phyloP scores from a whole-genome alignment of 1,284 basidiomycete species.

The Apiotrichum akiyoshidainum region DNA sequence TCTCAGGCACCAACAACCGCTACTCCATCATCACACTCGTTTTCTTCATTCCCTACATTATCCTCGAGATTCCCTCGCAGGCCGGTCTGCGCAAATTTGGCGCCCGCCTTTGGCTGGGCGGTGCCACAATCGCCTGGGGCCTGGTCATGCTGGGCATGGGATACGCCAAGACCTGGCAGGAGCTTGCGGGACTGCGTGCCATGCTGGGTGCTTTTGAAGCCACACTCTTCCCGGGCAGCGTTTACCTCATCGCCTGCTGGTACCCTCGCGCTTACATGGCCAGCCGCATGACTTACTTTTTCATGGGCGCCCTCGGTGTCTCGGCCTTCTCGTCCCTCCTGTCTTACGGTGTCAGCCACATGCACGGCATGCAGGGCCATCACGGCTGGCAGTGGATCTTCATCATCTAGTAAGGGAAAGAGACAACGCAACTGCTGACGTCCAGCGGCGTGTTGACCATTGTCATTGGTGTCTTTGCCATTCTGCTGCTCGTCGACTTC shows the following conservation, averaged over 20 bases:
- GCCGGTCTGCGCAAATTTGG: slow-evolving; percentile 5
- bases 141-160: slow-evolving; percentile 42
- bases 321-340: slow-evolving; percentile 22
- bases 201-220: slow-evolving; percentile 50
- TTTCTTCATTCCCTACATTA: slow-evolving; percentile 49
- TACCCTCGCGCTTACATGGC: slow-evolving; percentile 53
- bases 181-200: slow-evolving; percentile 48
- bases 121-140: slow-evolving; percentile 40
- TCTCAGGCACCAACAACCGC: slow-evolving; percentile 30
- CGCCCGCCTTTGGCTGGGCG: slow-evolving; percentile 18
- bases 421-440: too few relatives aligned
- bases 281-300: slow-evolving; percentile 46
- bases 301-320: slow-evolving; percentile 21
- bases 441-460: slow-evolving; percentile 11
- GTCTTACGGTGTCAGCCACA: slow-evolving; percentile 10
- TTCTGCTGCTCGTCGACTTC: slow-evolving; percentile 17
- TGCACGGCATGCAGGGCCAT: slow-evolving; percentile 6
- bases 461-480: slow-evolving; percentile 9
- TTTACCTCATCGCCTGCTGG: slow-evolving; percentile 52
- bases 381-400: slow-evolving; percentile 21
- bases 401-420: slow-evolving; percentile 6
- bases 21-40: slow-evolving; percentile 46
- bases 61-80: slow-evolving; percentile 38
- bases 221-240: slow-evolving; percentile 45
- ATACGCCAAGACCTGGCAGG: slow-evolving; percentile 39